Evolutionary conservation across 345 rosid species (phyloP).

Genomic region (Euphorbia pulcherrima): DNA sequence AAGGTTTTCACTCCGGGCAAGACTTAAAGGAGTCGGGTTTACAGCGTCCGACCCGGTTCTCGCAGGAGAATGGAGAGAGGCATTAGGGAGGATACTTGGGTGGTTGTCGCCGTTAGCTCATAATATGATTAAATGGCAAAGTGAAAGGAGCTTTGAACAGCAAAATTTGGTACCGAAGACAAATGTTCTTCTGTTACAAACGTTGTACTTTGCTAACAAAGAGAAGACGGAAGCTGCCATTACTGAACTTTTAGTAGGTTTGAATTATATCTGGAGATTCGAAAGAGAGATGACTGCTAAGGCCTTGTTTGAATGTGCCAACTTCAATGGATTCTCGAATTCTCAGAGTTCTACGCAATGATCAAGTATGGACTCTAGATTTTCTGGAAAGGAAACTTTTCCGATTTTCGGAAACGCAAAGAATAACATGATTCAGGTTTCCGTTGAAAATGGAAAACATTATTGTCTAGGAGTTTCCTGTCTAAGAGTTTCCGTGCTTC

Average conservation of each 20-base stretch:
- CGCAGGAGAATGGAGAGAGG: constrained; percentile 83
- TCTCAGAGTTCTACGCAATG: constrained; percentile 38
- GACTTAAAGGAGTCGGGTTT: constrained; percentile 76
- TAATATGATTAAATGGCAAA: constrained; percentile 96
- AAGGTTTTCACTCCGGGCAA: constrained; percentile 49
- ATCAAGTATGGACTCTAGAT: too few species aligned
- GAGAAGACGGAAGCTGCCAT: constrained; percentile 91
- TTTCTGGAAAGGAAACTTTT: too few species aligned
- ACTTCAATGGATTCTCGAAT: constrained; percentile 34
- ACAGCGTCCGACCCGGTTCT: constrained; percentile 65
- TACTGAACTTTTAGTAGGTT: constrained; percentile 84
- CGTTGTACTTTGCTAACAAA: constrained; percentile 70
- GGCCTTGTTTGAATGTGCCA: constrained; percentile 63
- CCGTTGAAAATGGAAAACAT: too few species aligned
- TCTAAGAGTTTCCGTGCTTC: too few species aligned
- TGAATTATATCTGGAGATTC: constrained; percentile 94
- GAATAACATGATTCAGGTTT: too few species aligned
- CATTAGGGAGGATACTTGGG: constrained; percentile 62
- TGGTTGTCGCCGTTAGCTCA: constrained; percentile 94
- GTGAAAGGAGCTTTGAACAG: constrained; percentile 91
- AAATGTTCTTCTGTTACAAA: constrained; percentile 70
- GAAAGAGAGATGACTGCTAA: constrained; percentile 94
- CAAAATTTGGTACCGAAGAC: constrained; percentile 44
- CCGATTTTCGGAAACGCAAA: too few species aligned
- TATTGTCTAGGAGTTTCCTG: too few species aligned